phyloP scores from a whole-genome alignment of 2,329 filamentous ascomycete genomes.

The Ascochyta rabiei region DNA sequence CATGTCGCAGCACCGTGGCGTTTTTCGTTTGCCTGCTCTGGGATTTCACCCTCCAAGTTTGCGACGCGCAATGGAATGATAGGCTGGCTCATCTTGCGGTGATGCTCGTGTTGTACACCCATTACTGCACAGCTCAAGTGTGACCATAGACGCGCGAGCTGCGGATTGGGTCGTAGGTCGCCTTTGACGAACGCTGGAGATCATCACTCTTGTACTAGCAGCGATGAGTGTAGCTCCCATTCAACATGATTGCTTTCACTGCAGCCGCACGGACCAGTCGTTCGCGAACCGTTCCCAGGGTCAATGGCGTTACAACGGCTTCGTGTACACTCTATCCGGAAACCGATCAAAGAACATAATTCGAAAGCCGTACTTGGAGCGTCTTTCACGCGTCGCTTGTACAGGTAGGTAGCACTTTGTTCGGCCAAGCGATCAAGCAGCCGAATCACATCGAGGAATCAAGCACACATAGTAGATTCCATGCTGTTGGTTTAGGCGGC shows the following conservation, averaged over 20 bases:
- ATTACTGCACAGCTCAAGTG: slow-evolving; percentile 19
- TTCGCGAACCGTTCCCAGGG: slow-evolving; percentile 37
- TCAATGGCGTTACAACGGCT: slow-evolving; percentile 35
- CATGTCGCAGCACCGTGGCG: slow-evolving; percentile 46
- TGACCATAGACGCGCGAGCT: slow-evolving; percentile 25
- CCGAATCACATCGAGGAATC: background rate
- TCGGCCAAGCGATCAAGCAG: background rate
- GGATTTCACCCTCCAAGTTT: slow-evolving; percentile 26
- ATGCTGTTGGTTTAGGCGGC: background rate
- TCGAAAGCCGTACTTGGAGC: slow-evolving; percentile 30
- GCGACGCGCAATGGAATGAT: slow-evolving; percentile 29
- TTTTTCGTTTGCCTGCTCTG: slow-evolving; percentile 33
- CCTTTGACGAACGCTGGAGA: slow-evolving; percentile 24
- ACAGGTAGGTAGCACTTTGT: background rate
- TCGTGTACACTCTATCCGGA: slow-evolving; percentile 33
- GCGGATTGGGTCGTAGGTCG: slow-evolving; percentile 6
- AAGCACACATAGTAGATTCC: background rate
- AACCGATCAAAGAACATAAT: slow-evolving; percentile 25
- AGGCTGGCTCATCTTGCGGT: slow-evolving; percentile 32
- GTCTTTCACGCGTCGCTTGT: slow-evolving; percentile 1
- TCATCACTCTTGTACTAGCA: slow-evolving; percentile 13
- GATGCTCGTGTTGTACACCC: slow-evolving; percentile 39
- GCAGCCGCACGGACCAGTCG: slow-evolving; percentile 43
- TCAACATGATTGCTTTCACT: slow-evolving; percentile 30
- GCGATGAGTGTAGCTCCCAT: background rate